Percentiles rank a stretch among this genome's conserved stretches.
phyloP scores from a whole-genome alignment of 2,329 filamentous ascomycete species.

The Fusarium miscanthi region DNA sequence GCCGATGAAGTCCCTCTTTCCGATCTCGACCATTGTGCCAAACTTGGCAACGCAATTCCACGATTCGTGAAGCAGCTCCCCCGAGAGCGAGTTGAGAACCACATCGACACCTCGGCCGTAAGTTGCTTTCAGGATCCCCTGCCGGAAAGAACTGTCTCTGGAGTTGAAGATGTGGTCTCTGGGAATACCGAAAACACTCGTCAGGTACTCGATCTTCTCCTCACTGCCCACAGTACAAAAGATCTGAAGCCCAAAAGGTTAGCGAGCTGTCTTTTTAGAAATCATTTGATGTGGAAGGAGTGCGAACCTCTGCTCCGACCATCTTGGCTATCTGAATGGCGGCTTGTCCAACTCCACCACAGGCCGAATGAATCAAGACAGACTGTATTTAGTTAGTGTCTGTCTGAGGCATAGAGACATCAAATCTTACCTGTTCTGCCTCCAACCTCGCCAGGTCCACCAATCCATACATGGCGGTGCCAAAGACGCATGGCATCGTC shows the following conservation, averaged over 20 bases:
- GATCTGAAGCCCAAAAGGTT: neutral
- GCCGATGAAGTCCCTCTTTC: neutral
- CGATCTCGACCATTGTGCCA: neutral
- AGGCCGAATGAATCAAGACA: slow-evolving; percentile 40
- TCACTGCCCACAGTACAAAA: slow-evolving; percentile 50
- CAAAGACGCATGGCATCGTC: slow-evolving; percentile 50
- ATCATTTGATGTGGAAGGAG: neutral
- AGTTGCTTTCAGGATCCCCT: slow-evolving; percentile 44
- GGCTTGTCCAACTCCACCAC: slow-evolving; percentile 50
- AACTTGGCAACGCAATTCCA: neutral
- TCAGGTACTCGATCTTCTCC: slow-evolving; percentile 51
- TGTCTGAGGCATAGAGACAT: neutral
- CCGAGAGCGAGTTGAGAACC: slow-evolving; percentile 55
- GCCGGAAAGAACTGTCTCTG: slow-evolving; percentile 47
- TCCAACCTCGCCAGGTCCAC: neutral
- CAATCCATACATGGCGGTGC: slow-evolving; percentile 43
- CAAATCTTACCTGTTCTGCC: slow-evolving; percentile 8
- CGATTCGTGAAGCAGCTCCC: slow-evolving; percentile 48
- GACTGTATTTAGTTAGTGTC: slow-evolving; percentile 28
- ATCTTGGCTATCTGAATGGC: slow-evolving; percentile 47
- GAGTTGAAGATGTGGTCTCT: slow-evolving; percentile 50
- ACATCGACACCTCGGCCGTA: slow-evolving; percentile 50
- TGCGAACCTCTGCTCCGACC: slow-evolving; percentile 51
- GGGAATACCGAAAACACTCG: slow-evolving; percentile 47
- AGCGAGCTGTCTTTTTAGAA: neutral